These are phyloP conservation scores for Eustoma russellianum DNA, from an alignment of 257 asterid species.

Conservation along the genomic window DNA sequence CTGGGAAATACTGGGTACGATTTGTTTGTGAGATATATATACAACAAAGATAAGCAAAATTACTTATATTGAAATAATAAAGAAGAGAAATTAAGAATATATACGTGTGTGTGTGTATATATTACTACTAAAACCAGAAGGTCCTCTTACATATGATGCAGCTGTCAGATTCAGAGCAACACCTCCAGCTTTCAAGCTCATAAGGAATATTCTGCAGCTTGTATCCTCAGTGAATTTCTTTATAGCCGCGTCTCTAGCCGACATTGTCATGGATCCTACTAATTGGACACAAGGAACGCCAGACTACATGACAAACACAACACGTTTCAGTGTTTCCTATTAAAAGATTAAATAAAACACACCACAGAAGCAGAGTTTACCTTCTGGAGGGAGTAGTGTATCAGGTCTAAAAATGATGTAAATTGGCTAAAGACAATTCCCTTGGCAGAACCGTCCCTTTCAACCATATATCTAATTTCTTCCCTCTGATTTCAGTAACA, in stretches of 20 bases:
- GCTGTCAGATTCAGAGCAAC: constrained; percentile 96
- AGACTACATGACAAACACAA: constrained; percentile 38
- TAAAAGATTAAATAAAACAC: constrained; percentile 7
- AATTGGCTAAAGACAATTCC: constrained; percentile 96
- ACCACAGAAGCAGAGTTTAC: constrained; percentile 20
- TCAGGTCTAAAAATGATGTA: constrained; percentile 89
- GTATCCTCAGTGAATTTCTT: constrained; percentile 67
- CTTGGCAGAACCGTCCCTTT: constrained; percentile 96
- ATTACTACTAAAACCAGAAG: too few species aligned
- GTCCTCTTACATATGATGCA: constrained; percentile 70
- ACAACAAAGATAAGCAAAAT: too few species aligned
- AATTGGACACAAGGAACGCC: constrained; percentile 70
- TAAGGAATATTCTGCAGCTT: constrained; percentile 72
- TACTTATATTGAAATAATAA: too few species aligned
- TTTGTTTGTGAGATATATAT: too few species aligned
- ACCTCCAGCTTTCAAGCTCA: constrained; percentile 98
- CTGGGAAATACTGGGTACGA: too few species aligned
- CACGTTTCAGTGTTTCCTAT: constrained; percentile 4
- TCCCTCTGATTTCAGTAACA: constrained; percentile 58
- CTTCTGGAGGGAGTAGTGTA: constrained; percentile 74
- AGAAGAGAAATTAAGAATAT: too few species aligned
- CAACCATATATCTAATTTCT: constrained; percentile 87
- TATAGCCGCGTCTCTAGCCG: constrained; percentile 80
- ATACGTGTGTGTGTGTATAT: too few species aligned
- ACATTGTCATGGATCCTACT: constrained; percentile 85